Conservation (phyloP, 345 rosid genomes). For the Abelmoschus esculentus region DNA sequence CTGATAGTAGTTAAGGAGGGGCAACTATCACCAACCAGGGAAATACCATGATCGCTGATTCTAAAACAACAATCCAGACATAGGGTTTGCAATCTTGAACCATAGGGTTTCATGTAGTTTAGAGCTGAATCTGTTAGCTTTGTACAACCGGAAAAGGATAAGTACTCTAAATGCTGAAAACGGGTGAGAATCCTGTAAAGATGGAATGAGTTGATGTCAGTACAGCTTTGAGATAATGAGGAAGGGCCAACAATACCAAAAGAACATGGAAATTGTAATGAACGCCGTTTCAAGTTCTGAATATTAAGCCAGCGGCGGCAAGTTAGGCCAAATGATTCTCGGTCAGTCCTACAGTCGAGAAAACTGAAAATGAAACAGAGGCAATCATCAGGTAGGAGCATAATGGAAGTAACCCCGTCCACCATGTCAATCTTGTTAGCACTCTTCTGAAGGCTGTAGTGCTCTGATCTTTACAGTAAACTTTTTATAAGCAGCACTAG, state of each 20-base stretch:
- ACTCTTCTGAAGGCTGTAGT: slow-evolving; percentile 45
- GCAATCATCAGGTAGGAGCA: slow-evolving; percentile 67
- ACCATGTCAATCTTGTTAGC: slow-evolving; percentile 35
- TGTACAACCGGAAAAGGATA: slow-evolving; percentile 63
- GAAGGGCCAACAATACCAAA: slow-evolving; percentile 18
- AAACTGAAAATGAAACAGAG: slow-evolving; percentile 48
- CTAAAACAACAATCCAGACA: slow-evolving; percentile 58
- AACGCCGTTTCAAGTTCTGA: slow-evolving; percentile 43
- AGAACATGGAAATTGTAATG: slow-evolving; percentile 53
- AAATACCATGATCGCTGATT: slow-evolving; percentile 51
- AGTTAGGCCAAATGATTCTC: slow-evolving; percentile 68
- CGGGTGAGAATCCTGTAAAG: slow-evolving; percentile 53
- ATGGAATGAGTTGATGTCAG: slow-evolving; percentile 31
- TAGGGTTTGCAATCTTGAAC: slow-evolving; percentile 43
- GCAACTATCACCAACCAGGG: slow-evolving; percentile 42
- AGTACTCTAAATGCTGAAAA: slow-evolving; percentile 47
- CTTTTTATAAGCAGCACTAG: slow-evolving; percentile 34
- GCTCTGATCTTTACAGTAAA: slow-evolving; percentile 44
- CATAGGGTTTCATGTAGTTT: slow-evolving; percentile 32
- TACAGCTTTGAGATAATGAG: slow-evolving; percentile 29
- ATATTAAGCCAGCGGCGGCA: slow-evolving; percentile 63
- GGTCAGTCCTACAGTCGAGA: slow-evolving; percentile 43
- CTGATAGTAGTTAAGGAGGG: slow-evolving; percentile 41
- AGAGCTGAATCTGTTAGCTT: slow-evolving; percentile 51
- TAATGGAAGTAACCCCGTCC: slow-evolving; percentile 31